Evolutionary conservation across 2,329 filamentous ascomycete genomes (phyloP), one percentile per base, ranked within the genome.

Genomic region (Scleromitrula shiraiana): DNA sequence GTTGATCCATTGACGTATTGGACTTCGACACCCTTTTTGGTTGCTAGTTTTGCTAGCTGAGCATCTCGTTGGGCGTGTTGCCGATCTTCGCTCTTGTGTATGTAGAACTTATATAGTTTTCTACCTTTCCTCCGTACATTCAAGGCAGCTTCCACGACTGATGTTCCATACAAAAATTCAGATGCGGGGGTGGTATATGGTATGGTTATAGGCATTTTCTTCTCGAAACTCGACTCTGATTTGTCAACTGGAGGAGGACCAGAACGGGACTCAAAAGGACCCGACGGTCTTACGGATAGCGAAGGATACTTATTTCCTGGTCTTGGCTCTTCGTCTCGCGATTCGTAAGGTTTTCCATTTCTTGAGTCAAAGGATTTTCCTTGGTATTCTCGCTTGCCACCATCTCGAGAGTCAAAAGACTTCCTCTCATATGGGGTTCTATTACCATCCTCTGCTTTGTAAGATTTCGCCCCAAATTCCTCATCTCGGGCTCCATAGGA

Each of bases 81-180:
- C 17, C 77, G 70, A 44, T 78, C 79, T 39, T 74, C 68, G 9
- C 76, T 75, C 40, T 70, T 72, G 61, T 85, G 83, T 9, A 95
- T 70, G 64, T 97, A 95, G 3, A 98, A 75, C 46, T 82, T 85
- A 70, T 96, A 95, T 2, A 95, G 68, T 59, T 86, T 81, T 49
- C 93, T 81, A 27, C 80, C 75, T 9, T 72, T 72, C 39, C 68
- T 64, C 35, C 39, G 49, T 37, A 78, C 77, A 55, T 75, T 80
- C 17, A 98, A 70, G 0, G 89, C 90, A 17, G 90, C 85, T 53
- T 85, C 75, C 19, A 97, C 88, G 2, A 87, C 81, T 2, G 85
- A 86, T 37, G 77, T 78, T 5, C 93, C 93, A 62, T 95, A 97
- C 2, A 98, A 72, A 58, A 96, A 97, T 53, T 95, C 85, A 0